Percentiles rank a stretch among this genome's conserved stretches.
phyloP scores from a whole-genome alignment of 805 yeast species.

The Brettanomyces nanus region DNA sequence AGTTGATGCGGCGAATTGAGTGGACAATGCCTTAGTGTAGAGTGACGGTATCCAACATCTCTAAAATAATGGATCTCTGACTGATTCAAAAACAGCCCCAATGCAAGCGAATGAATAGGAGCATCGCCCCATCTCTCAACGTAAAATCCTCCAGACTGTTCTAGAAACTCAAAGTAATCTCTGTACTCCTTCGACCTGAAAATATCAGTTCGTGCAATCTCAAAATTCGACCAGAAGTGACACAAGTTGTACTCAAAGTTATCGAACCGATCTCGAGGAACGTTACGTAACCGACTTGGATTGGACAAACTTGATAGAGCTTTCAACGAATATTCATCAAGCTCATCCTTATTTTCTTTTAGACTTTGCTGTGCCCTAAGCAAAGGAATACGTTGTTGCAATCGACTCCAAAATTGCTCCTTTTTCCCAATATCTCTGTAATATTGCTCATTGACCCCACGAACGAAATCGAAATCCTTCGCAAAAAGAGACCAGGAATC shows the following conservation, averaged over 20 bases:
- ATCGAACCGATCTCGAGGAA: constrained; percentile 50
- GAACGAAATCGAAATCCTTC: constrained; percentile 29
- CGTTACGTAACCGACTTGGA: constrained; percentile 22
- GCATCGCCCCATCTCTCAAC: constrained; percentile 98
- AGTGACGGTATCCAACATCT: constrained; percentile 85
- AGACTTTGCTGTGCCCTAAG: constrained; percentile 12
- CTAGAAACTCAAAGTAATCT: constrained; percentile 61
- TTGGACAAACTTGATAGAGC: constrained; percentile 32
- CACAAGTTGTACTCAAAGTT: constrained; percentile 67
- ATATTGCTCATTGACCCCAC: constrained; percentile 24
- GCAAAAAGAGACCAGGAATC: constrained; percentile 65
- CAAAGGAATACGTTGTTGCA: constrained; percentile 21
- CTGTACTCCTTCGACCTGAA: constrained; percentile 61
- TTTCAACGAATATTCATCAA: constrained; percentile 27
- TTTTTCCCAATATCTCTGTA: constrained; percentile 18
- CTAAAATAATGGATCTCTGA: constrained; percentile 82
- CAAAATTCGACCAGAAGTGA: constrained; percentile 92
- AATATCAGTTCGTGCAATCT: constrained; percentile 75
- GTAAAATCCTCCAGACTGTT: constrained; percentile 73
- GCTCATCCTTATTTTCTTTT: constrained; percentile 1
- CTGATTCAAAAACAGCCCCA: constrained; percentile 62
- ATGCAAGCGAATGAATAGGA: constrained; percentile 83
- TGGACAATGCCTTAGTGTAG: constrained; percentile 81
- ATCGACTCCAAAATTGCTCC: constrained; percentile 20
- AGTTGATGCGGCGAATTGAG: constrained; percentile 49